Evolutionary conservation across 441 rosid species (phyloP).

Genomic region (Gossypium schwendimanii): DNA sequence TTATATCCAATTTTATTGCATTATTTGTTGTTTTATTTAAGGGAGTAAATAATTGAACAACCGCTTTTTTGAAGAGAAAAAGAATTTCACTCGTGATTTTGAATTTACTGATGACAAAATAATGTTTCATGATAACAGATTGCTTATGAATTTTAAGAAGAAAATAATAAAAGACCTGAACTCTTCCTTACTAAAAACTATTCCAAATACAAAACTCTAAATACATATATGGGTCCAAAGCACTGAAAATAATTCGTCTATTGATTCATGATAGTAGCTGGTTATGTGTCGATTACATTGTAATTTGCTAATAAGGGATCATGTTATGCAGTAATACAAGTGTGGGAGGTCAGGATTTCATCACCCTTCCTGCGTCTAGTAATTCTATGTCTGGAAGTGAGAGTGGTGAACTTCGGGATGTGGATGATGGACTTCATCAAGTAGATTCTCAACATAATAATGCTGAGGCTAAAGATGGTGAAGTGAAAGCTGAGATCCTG

Average conservation of each 20-base stretch:
- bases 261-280: neutral
- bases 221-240: neutral
- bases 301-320: neutral
- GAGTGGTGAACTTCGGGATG: slow-evolving; percentile 27
- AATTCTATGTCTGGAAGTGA: slow-evolving; percentile 25
- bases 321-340: slow-evolving; percentile 18
- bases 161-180: neutral
- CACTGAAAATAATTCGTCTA: neutral
- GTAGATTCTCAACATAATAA: slow-evolving; percentile 22
- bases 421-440: slow-evolving; percentile 27
- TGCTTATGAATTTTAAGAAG: neutral
- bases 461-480: slow-evolving; percentile 28
- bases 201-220: neutral
- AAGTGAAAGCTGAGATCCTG: slow-evolving; percentile 23
- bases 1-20: neutral
- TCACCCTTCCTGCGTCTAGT: slow-evolving; percentile 28
- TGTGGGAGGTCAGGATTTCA: slow-evolving; percentile 43
- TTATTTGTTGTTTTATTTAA: neutral
- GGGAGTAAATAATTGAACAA: neutral
- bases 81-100: neutral
- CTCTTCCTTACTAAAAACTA: neutral
- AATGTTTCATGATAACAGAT: neutral
- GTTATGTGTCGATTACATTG: neutral
- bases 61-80: neutral
- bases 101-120: neutral